A percentile compares a stretch with the other conserved stretches of the same genome.
These are phyloP conservation scores for Mixia osmundae DNA, from an alignment of 1,284 basidiomycete species.

Conservation along the genomic window DNA sequence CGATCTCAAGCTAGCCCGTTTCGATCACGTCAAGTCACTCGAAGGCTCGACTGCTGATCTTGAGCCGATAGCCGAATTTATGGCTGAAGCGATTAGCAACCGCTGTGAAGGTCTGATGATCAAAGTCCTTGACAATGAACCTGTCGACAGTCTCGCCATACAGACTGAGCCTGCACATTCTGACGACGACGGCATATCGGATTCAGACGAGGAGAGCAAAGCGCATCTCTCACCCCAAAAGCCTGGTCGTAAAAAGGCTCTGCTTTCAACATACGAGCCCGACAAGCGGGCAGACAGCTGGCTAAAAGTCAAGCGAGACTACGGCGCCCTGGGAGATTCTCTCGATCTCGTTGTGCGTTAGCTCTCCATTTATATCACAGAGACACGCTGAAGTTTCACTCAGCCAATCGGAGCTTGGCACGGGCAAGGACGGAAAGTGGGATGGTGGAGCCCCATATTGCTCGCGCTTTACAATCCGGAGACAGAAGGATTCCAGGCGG, in stretches of 20 bases:
- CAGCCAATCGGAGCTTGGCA: conserved; percentile 51
- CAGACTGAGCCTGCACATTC: background rate
- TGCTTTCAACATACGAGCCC: conserved; percentile 76
- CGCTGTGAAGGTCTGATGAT: conserved; percentile 85
- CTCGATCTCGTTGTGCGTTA: conserved; percentile 34
- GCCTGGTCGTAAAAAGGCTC: conserved; percentile 33
- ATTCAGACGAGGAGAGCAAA: background rate
- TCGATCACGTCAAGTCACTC: conserved; percentile 51
- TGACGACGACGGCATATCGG: background rate
- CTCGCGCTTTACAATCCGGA: conserved; percentile 50
- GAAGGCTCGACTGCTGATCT: conserved; percentile 39
- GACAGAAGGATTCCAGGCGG: conserved; percentile 43
- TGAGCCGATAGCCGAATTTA: conserved; percentile 48
- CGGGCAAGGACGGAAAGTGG: conserved; percentile 72
- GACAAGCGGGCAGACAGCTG: conserved; percentile 28
- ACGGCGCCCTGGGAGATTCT: conserved; percentile 33
- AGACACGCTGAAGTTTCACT: background rate
- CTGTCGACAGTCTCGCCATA: background rate
- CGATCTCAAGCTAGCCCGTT: conserved; percentile 34
- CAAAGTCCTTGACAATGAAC: conserved; percentile 35
- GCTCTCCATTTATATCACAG: background rate
- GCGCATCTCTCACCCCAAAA: conserved; percentile 11
- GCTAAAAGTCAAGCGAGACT: conserved; percentile 48
- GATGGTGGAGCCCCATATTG: conserved; percentile 81
- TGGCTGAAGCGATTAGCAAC: conserved; percentile 50